Base-by-base conservation (phyloP, 768 basidiomycete species). In the Mycena leptocephala region DNA sequence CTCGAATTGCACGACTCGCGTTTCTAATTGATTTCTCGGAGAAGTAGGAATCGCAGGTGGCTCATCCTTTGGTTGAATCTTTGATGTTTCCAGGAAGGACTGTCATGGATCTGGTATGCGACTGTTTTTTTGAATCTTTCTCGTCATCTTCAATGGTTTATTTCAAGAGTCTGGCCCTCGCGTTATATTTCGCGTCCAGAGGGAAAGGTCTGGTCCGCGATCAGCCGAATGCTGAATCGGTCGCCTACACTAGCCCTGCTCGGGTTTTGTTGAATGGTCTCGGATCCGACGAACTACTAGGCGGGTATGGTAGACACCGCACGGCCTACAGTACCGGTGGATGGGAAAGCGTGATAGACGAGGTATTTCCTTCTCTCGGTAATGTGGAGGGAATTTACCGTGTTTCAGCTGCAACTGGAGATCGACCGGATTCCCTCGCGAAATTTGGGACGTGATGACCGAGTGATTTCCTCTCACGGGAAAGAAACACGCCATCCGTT, bases 401-500 rank as follows among this genome's bases (percentile, higher is more conserved):
- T 14, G 28, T 16, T 76, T 11, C 80, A 99, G 96, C 90, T 99
- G 24, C 97, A 99, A 83, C 89, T 96, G 67, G 96, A 99, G 79
- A 90, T 98, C 37, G 92, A 94, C 81, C 93, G 96, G 26, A 94
- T 99, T 75, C 96, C 97, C 1, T 91, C 88, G 5, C 90, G 98
- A 59, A 99, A 99, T 82, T 87, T 99, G 16, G 97, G 97, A 18
- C 89, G 98, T 76, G 98, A 99, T 83, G 98, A 99, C 83, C 94
- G 98, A 16, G 91, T 99, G 66, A 92, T 98, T 74, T 97, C 98
- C 3, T 94, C 93, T 0, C 94, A 96, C 78, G 97, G 96, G 4
- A 96, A 97, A 83, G 98, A 99, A 84, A 93, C 94, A 2, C 90
- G 98, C 41, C 96, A 97, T 81, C 97, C 97, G 0, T 98, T 96